A percentile compares a stretch with the other conserved stretches of the same genome.
These are phyloP conservation scores for Gossypium thurberi DNA, from an alignment of 345 rosid genomes.

Conservation along the genomic window DNA sequence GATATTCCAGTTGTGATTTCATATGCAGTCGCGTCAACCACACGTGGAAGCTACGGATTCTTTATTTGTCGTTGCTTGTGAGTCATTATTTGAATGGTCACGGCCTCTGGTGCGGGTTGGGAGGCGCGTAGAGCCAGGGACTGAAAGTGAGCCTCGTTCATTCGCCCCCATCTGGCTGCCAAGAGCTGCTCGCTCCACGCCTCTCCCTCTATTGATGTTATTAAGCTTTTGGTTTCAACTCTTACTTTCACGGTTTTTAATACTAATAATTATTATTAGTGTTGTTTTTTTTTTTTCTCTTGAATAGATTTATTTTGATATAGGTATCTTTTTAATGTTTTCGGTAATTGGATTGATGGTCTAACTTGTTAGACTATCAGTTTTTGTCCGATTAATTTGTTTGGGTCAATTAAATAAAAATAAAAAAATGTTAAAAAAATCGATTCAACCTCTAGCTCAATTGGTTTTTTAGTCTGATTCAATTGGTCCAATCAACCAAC, in stretches of 20 bases:
- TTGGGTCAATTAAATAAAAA: too few relatives aligned
- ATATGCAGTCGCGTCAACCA: neutral
- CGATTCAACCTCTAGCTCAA: too few relatives aligned
- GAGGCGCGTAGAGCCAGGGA: neutral
- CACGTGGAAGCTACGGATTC: neutral
- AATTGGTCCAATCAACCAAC: accelerated
- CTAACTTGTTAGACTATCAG: too few relatives aligned
- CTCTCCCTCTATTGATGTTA: neutral
- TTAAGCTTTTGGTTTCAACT: neutral
- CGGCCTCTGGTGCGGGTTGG: neutral
- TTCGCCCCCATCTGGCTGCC: neutral
- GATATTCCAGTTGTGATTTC: neutral
- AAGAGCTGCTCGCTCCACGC: neutral
- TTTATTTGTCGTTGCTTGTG: neutral
- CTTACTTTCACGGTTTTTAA: neutral
- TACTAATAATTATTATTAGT: too few relatives aligned
- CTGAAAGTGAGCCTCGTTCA: neutral
- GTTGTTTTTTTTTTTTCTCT: too few relatives aligned
- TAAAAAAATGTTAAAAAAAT: too few relatives aligned
- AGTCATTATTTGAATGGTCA: neutral
- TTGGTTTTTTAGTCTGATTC: too few relatives aligned
- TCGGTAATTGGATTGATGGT: too few relatives aligned
- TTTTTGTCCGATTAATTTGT: too few relatives aligned
- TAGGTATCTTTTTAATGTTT: too few relatives aligned
- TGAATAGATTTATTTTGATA: too few relatives aligned